A percentile compares a stretch with the other conserved stretches of the same genome.
Evolutionary conservation across 192 early-diverging fungal genomes (phyloP).

Genomic region (Phycomyces nitens): DNA sequence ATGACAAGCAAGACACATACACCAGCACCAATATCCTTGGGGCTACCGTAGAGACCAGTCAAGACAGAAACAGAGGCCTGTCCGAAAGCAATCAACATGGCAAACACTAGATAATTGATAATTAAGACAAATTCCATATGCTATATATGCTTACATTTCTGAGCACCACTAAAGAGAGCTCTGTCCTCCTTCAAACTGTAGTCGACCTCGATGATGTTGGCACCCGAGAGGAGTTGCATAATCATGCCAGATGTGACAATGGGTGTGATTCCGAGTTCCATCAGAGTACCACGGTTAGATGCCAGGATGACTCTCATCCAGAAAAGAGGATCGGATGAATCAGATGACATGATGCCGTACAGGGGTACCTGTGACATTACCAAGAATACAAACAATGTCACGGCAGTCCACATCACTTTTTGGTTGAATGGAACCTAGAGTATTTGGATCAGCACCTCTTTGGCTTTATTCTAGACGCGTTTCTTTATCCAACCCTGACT

Average conservation of each 20-base stretch:
- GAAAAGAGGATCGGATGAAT: constrained; percentile 98
- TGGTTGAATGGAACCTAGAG: constrained; percentile 91
- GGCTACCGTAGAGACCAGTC: constrained; percentile 96
- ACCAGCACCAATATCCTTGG: constrained; percentile 93
- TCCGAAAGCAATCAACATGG: constrained; percentile 98
- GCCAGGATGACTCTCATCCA: constrained; percentile 99
- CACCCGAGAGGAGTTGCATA: constrained; percentile 99
- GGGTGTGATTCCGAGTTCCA: constrained; percentile 99
- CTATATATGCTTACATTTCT: constrained; percentile 69
- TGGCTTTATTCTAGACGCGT: constrained; percentile 1
- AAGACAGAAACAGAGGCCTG: constrained; percentile 97
- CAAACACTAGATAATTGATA: constrained; percentile 68
- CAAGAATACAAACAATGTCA: constrained; percentile 99
- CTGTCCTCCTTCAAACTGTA: constrained; percentile 98
- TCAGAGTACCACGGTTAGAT: constrained; percentile 98
- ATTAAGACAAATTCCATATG: too few relatives aligned
- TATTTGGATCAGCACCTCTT: neutral
- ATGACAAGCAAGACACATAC: constrained; percentile 95
- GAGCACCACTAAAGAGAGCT: constrained; percentile 97
- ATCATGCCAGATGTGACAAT: constrained; percentile 99
- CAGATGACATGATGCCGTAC: constrained; percentile 99
- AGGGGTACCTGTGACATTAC: constrained; percentile 99
- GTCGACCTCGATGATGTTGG: constrained; percentile 98
- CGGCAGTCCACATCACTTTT: constrained; percentile 99
- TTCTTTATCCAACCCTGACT: neutral